Evolutionary conservation across 768 basidiomycete genomes (phyloP), one percentile per base, ranked within the genome.

Genomic region (Pulveroboletus frians): DNA sequence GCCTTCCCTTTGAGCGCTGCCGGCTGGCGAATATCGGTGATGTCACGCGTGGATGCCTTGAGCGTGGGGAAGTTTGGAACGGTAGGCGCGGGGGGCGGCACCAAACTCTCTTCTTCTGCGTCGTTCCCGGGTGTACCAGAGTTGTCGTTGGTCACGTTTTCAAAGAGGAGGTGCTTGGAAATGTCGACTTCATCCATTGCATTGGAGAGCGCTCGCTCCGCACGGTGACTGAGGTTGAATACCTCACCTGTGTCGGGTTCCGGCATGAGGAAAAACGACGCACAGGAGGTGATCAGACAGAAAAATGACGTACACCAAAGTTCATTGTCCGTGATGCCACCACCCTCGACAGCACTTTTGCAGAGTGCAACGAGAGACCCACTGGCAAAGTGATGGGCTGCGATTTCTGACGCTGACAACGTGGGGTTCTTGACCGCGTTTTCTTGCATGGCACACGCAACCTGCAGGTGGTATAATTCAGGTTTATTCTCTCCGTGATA

Each of bases 401-500:
- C 39, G 17, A 41, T 59, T 34, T 55, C 21, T 2, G 18, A 2
- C 4, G 2, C 6, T 21, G 56, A 36, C 48, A 62, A 51, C 11
- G 6, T 1, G 8, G 32, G 18, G 20, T 58, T 55, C 2, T 49
- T 61, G 44, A 62, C 11, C 11, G 56, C 59, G n/a, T 44, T 61
- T 51, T 64, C 53, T 8, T 61, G 62, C 62, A 62, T 49, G 5
- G 59, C 59, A 32, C 48, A 51, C 3, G 62, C 61, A 32, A 61
- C 21, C 61, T 62, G 43, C 31, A 38, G 5, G 18, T 17, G 35
- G 17, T 14, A 10, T 45, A 11, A 36, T 55, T 55, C 18, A 57
- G 41, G 32, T 7, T 39, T 13, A 9, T 9, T 15, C 31, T 26
- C 34, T 27, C 36, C 7, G 17, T 15, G 18, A n/a, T 17, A 15